Base-by-base conservation (phyloP, 2,329 filamentous ascomycete genomes). In the Cercospora sp. region DNA sequence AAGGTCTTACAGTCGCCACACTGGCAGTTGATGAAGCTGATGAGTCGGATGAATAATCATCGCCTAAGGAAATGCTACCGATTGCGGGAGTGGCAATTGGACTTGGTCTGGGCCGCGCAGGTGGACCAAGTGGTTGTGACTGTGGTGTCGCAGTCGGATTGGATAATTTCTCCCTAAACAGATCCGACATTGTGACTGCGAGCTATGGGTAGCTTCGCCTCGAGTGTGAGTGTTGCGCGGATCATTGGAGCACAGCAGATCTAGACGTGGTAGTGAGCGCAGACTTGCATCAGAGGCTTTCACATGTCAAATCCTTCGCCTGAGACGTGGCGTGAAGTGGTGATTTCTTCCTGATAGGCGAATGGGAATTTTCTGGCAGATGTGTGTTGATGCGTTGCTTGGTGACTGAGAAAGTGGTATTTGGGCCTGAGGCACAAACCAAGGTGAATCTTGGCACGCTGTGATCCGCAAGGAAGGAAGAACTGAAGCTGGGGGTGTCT, bases 1-100 rank as follows among this genome's bases (percentile, higher is more conserved):
- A 74, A 3, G 78, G 78, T 8, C 76, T 72, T n/a, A 79, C 66
- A 3, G 78, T 79, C 55, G 75, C 74, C 69, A 98, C 86, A n/a
- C 94, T 98, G 28, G 94, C 93, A 3, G 93, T 93, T 1, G 94
- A 97, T 3, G 94, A 75, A 28, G 92, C 90, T n/a, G 93, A 97
- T 0, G 91, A 97, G 13, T 91, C 83, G 6, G 85, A 86, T 26
- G 74, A 74, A 55, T 55, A 53, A 42, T 65, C 64, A 30, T 65
- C 64, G 51, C 33, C 58, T 12, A 58, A 36, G 13, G 62, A 45
- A 23, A 58, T 59, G 60, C 57, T 36, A 51, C 42, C 61, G 64
- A 58, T 42, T 60, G 36, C 72, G 58, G 65, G 72, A 28, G 68
- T 67, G 5, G 66, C 63, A 9, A 68, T 65, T 12, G 73, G 72